Evolutionary conservation across 108 stramenopile genomes (phyloP).

Genomic region (Skeletonema menzelii): DNA sequence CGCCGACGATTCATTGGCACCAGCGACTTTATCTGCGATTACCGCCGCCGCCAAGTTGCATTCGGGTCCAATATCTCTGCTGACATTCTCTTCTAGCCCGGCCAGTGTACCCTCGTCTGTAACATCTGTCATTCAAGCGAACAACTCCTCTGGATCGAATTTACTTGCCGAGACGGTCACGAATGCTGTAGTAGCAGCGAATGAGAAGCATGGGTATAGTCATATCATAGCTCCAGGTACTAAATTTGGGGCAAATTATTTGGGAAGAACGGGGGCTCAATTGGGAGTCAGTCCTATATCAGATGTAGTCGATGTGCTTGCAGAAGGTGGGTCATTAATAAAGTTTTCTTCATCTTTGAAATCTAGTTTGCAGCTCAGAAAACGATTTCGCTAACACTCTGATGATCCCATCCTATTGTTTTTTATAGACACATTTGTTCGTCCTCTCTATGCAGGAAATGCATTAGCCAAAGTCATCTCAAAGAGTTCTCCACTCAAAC

Average conservation of each 20-base stretch:
- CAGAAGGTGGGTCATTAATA: conserved; percentile 56
- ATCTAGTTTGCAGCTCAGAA: not conserved
- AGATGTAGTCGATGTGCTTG: conserved; percentile 90
- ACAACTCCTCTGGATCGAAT: conserved; percentile 13
- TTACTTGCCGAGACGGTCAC: conserved; percentile 72
- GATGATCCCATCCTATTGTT: not conserved
- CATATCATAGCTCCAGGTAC: conserved; percentile 83
- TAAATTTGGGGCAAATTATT: conserved; percentile 92
- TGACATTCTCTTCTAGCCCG: conserved; percentile 56
- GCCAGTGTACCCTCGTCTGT: conserved; percentile 64
- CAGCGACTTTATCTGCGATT: conserved; percentile 68
- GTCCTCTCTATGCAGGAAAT: conserved; percentile 99
- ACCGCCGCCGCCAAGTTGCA: conserved; percentile 68
- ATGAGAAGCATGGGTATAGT: conserved; percentile 48
- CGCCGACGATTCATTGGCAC: conserved; percentile 44
- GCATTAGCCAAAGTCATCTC: conserved; percentile 94
- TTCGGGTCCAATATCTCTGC: conserved; percentile 55
- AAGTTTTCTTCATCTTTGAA: not conserved
- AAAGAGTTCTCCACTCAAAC: conserved; percentile 69
- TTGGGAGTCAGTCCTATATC: conserved; percentile 89
- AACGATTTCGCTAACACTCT: not conserved
- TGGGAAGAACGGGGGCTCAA: conserved; percentile 94
- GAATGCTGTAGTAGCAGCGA: conserved; percentile 52
- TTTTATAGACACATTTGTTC: conserved; percentile 84
- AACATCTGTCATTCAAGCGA: conserved; percentile 58